Base-by-base conservation (phyloP, 495 filamentous ascomycete species). In the Xylaria castorea region DNA sequence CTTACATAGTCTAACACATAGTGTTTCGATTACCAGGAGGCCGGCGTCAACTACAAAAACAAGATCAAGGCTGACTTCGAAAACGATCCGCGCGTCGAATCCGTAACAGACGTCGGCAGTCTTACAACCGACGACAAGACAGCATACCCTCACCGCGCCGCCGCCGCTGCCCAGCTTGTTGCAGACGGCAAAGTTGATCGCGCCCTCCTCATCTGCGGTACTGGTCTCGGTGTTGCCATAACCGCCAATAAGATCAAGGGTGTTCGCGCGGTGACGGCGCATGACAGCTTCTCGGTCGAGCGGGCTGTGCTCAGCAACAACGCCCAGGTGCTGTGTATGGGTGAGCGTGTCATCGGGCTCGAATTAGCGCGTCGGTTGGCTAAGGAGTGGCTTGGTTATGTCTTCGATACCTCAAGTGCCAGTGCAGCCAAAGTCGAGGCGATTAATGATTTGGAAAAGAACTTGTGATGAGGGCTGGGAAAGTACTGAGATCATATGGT, bases 281-380 rank as follows among this genome's bases (percentile, higher is more conserved):
- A 97, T 82, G 93, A 97, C 81, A 89, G 89, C 66, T 96, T 93
- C 84, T 91, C 88, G 60, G 93, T 97, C 53, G 93, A 97, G 86
- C 85, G 93, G 60, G 90, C 91, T 18, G 89, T 95, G 20, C 82
- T 94, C 76, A 93, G 91, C 84, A 95, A 95, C 82, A 90, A 97
- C 81, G 92, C 92, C 32, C 93, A 97, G 81, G 93, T 97, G 48
- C 87, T 97, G 36, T 97, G 93, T 82, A 91, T 97, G 87, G 93
- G 93, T 2, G 92, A 97, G 85, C 85, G 93, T 48, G 93, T 97
- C 8, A 88, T 97, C 36, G 93, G 93, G 0, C 77, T 94, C 40
- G 93, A 97, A 78, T 81, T 97, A 40, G 93, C 93, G 48, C 86
- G 92, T 79, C 85, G 91, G 79, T 81, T 97, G 72, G 93, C 91